Percentiles rank a stretch among this genome's conserved stretches.
Evolutionary conservation across 306 rosid species (phyloP).

Genomic region (Quercus berberidifolia): DNA sequence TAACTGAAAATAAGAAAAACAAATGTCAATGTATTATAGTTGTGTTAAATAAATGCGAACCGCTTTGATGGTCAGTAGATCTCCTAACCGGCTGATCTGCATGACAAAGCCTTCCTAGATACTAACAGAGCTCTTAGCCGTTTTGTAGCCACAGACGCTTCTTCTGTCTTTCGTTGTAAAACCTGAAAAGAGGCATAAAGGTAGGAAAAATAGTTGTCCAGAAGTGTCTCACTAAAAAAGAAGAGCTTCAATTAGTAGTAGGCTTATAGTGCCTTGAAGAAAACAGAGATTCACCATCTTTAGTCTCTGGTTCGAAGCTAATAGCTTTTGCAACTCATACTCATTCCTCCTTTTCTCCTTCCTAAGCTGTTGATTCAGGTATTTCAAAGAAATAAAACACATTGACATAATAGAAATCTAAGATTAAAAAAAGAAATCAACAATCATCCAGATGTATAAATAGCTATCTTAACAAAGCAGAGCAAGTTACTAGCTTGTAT

Average conservation of each 20-base stretch:
- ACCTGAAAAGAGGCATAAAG: slow-evolving; percentile 46
- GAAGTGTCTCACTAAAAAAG: background rate
- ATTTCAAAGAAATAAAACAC: slow-evolving; percentile 3
- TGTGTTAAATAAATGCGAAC: background rate
- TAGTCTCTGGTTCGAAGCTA: slow-evolving; percentile 64
- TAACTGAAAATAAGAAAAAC: slow-evolving; percentile 7
- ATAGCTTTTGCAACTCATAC: slow-evolving; percentile 51
- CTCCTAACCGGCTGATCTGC: slow-evolving; percentile 49
- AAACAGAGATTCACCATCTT: slow-evolving; percentile 50
- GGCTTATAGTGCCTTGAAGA: background rate
- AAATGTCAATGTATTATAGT: background rate
- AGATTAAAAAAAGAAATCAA: background rate
- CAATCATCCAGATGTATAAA: background rate
- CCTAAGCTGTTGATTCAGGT: slow-evolving; percentile 60
- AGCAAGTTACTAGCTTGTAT: background rate
- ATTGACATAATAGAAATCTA: background rate
- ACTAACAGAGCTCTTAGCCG: slow-evolving; percentile 58
- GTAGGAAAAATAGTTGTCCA: background rate
- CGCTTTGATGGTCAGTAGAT: background rate
- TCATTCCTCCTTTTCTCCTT: slow-evolving; percentile 62
- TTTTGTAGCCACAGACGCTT: slow-evolving; percentile 65
- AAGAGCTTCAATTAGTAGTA: background rate
- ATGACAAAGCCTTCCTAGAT: slow-evolving; percentile 52
- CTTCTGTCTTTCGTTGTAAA: slow-evolving; percentile 82
- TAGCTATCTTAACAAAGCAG: background rate